phyloP scores from a whole-genome alignment of 768 basidiomycete genomes.

The Lentinula guzmanii region DNA sequence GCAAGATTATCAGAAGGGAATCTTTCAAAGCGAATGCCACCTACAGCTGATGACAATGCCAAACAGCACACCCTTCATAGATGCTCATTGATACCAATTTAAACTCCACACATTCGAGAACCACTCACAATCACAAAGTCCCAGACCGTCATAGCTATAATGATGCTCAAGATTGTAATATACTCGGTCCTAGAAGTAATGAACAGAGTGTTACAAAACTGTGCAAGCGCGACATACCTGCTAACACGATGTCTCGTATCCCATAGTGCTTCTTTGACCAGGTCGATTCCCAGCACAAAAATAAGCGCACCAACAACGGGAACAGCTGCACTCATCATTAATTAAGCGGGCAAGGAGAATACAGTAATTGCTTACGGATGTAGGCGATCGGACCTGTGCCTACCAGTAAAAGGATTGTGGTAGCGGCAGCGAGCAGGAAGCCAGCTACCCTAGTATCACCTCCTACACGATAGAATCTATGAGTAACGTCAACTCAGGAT shows the following conservation, averaged over 20 bases:
- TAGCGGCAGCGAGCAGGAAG: conserved; percentile 77
- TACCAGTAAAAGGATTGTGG: conserved; percentile 62
- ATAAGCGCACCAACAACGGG: conserved; percentile 90
- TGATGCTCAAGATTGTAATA: conserved; percentile 78
- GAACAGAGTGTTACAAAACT: not conserved
- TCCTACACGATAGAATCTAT: conserved; percentile 87
- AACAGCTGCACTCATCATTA: conserved; percentile 48
- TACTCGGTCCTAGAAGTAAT: conserved; percentile 55
- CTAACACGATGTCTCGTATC: conserved; percentile 88
- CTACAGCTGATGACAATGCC: conserved; percentile 88
- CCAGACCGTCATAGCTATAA: conserved; percentile 89
- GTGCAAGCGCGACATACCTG: conserved; percentile 34
- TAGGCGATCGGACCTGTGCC: conserved; percentile 90
- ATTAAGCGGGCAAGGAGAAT: not conserved
- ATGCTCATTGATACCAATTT: not conserved
- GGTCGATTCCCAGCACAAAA: conserved; percentile 89
- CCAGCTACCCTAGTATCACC: conserved; percentile 81
- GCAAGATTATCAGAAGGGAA: not conserved
- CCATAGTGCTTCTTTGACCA: conserved; percentile 95
- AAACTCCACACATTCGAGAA: not conserved
- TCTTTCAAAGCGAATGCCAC: conserved; percentile 16
- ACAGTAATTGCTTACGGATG: conserved; percentile 57
- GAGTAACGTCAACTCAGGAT: not conserved
- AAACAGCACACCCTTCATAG: conserved; percentile 64
- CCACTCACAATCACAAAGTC: conserved; percentile 77